Evolutionary conservation across 306 rosid genomes (phyloP).

Genomic region (Mimosa bimucronata): DNA sequence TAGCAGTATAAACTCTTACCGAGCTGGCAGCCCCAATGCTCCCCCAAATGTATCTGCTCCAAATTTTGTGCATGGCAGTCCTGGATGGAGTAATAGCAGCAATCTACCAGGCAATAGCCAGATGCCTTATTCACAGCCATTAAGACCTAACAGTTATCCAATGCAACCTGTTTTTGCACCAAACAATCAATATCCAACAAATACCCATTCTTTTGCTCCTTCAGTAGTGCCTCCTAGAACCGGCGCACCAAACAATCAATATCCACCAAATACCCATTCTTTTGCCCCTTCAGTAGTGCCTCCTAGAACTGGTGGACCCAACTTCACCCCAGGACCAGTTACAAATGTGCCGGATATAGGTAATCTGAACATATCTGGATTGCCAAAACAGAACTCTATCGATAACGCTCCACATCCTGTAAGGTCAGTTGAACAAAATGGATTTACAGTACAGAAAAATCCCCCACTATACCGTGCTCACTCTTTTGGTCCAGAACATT

Average conservation of each 20-base stretch:
- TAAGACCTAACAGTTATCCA: conserved; percentile 49
- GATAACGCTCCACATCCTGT: conserved; percentile 35
- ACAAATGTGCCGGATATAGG: conserved; percentile 54
- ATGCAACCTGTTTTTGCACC: conserved; percentile 47
- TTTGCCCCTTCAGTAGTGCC: conserved; percentile 43
- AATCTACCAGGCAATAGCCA: conserved; percentile 39
- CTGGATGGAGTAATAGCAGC: conserved; percentile 43
- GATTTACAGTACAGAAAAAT: conserved; percentile 41
- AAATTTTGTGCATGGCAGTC: conserved; percentile 39
- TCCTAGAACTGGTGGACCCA: conserved; percentile 51
- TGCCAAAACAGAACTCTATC: conserved; percentile 38
- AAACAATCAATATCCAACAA: conserved; percentile 37
- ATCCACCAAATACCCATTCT: conserved; percentile 40
- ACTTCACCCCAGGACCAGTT: conserved; percentile 44
- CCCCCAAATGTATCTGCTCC: conserved; percentile 44
- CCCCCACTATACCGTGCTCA: conserved; percentile 44
- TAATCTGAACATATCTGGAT: conserved; percentile 47
- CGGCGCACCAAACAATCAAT: conserved; percentile 39
- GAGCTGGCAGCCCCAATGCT: conserved; percentile 8
- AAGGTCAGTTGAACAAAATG: conserved; percentile 41
- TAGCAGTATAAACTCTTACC: conserved; percentile 26
- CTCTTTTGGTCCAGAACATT: conserved; percentile 44
- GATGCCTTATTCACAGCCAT: conserved; percentile 42
- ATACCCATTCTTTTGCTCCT: conserved; percentile 42
- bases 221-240: conserved; percentile 45